Base-by-base conservation (phyloP, 306 rosid species). In the Castanea sativa region DNA sequence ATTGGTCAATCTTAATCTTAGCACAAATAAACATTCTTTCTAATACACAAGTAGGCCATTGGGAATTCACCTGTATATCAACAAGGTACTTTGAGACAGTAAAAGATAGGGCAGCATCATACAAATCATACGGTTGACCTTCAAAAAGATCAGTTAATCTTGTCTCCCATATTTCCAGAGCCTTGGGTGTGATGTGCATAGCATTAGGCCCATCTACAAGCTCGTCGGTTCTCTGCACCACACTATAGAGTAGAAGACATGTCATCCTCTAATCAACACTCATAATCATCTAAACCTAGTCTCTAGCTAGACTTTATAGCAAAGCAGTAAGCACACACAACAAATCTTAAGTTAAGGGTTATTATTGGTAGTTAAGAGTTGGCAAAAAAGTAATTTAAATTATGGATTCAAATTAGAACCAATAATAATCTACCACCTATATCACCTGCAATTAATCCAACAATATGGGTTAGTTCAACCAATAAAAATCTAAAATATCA, bases 131-230 rank as follows among this genome's bases (percentile, higher is more conserved):
- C 3, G 97, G 97, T 6, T 91, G 91, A 21, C 97, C 92, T 63
- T 87, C 86, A 18, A 91, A 95, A 15, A 95, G 96, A 83, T 95
- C 93, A 1, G 55, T 80, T 69, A 92, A 75, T 76, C 97, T 74
- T 76, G 80, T 81, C 64, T 92, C 98, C 99, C 99, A 95, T 71
- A 97, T 82, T 64, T 91, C 99, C 18, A 95, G 90, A 4, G 97
- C 99, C 61, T 78, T 92, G 13, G 99, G 94, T 1, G 99, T 95
- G 23, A 92, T 92, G 83, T 92, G 91, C 14, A 96, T 84, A 73
- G 99, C 97, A 43, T 95, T 95, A 25, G 99, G 99, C 4, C 99
- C 98, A 79, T 95, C 99, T 65, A 95, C 99, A 11, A 95, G 87
- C 43, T 92, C 98, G 58, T 95, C 98, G 2, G 97, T 95, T 76